Conservation (phyloP, 345 rosid species). For the Kandelia obovata region DNA sequence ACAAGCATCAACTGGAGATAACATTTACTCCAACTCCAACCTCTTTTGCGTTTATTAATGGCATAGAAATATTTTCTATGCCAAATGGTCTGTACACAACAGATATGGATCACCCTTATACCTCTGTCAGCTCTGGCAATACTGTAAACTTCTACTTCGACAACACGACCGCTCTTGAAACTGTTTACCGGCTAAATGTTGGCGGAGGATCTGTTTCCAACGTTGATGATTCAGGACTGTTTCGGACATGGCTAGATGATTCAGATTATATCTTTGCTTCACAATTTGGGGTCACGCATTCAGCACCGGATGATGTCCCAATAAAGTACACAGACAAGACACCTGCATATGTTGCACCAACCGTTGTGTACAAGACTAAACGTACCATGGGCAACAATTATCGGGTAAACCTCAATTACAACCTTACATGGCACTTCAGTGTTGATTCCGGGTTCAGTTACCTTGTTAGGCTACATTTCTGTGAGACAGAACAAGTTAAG, state of each 20-base stretch:
- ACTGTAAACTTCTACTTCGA: not conserved
- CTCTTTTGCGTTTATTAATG: conserved; percentile 38
- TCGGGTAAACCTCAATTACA: conserved; percentile 5
- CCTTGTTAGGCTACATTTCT: conserved; percentile 15
- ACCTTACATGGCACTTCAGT: conserved; percentile 33
- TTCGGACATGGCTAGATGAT: conserved; percentile 29
- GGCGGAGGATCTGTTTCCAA: conserved; percentile 4
- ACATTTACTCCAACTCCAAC: conserved; percentile 24
- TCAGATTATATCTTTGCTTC: not conserved
- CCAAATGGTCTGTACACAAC: conserved; percentile 17
- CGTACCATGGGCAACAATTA: conserved; percentile 14
- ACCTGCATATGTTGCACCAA: conserved; percentile 35
- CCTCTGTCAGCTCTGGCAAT: not conserved
- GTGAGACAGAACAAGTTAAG: conserved; percentile 22
- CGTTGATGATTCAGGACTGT: conserved; percentile 22
- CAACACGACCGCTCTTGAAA: conserved; percentile 18
- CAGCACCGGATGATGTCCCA: not conserved
- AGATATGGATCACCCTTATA: not conserved
- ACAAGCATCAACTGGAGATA: conserved; percentile 9
- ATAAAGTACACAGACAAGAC: conserved; percentile 10
- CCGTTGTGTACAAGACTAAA: conserved; percentile 16
- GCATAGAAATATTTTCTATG: conserved; percentile 40
- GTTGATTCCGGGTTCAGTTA: conserved; percentile 34
- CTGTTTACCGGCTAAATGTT: conserved; percentile 26
- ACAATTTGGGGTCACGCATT: not conserved